Conservation (phyloP, 2,329 filamentous ascomycete species). For the Penicillium paneum region DNA sequence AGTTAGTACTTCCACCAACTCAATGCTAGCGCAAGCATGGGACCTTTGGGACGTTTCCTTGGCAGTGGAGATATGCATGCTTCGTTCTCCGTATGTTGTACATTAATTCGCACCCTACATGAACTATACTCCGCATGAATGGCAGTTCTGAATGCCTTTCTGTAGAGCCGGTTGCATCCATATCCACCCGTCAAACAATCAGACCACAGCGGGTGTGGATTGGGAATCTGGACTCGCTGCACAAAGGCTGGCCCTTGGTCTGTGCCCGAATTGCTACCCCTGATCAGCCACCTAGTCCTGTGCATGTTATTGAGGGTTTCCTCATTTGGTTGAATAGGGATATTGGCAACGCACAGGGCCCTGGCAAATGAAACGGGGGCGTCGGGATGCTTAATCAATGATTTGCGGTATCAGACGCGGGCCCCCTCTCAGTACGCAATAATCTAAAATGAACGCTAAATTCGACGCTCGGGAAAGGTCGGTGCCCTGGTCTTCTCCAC, state of each 20-base stretch:
- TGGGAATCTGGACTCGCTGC: neutral
- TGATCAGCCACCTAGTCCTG: conserved; percentile 3
- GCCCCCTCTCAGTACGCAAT: neutral
- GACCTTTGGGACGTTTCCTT: neutral
- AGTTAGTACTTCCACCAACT: neutral
- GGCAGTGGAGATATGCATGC: neutral
- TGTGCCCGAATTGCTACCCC: neutral
- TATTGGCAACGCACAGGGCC: neutral
- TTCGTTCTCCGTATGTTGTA: neutral
- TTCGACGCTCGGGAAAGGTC: neutral
- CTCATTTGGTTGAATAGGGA: neutral
- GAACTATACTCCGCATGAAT: conserved; percentile 3
- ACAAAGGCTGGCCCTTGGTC: neutral
- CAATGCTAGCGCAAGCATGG: neutral
- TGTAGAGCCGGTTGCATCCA: neutral
- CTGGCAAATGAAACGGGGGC: neutral
- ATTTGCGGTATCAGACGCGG: neutral
- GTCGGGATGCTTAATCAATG: neutral
- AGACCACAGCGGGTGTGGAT: conserved; percentile 6
- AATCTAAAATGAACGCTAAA: conserved; percentile 1
- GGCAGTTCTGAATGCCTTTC: neutral
- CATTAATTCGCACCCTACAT: neutral
- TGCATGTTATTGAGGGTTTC: neutral
- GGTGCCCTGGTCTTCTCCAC: neutral
- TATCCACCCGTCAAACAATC: neutral